Evolutionary conservation across 2,329 filamentous ascomycete species (phyloP), one percentile per base, ranked within the genome.

Genomic region (Periconia sp.): DNA sequence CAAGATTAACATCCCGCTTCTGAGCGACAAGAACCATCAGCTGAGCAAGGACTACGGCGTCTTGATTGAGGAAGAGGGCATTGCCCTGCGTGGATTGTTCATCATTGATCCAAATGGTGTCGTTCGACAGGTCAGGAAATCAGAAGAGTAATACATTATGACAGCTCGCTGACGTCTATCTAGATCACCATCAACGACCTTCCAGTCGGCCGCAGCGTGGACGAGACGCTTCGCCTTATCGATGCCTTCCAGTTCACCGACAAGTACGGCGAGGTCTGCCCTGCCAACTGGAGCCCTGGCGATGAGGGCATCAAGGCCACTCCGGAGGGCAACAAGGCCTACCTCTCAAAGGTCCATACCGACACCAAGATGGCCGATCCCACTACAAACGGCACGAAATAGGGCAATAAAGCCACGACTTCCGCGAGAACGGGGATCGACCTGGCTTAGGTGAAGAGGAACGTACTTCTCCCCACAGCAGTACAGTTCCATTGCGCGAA

Each of bases 151-250:
- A 25, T 21, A 25, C 17, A n/a, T n/a, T n/a, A n/a, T 16, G 40
- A 29, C n/a, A 45, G 18, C 29, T 25, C 34, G 41, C 53, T 52
- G 36, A 50, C 43, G 13, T 26, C 25, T 43, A 5, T 22, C 16
- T 56, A 83, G 75, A 83, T 85, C 66, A 84, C 82, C 49, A 74
- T 85, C 73, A 85, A 85, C 70, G 82, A 86, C 58, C 75, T 84
- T 22, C 80, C 82, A 48, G 82, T 86, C 51, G 83, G 83, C 47
- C 81, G 83, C 54, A 78, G 79, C 54, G 83, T 86, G 40, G 80
- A 84, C 62, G 83, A 86, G 72, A 79, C 81, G 2, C 74, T 84
- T 56, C 81, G 83, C 26, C 65, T 79, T 23, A 68, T 80, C 40
- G 77, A 80, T 47, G 77, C 77, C 18, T 74, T 79, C 57, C 70